A percentile compares a stretch with the other conserved stretches of the same genome.
These are phyloP conservation scores for Lentinus tigrinus DNA, from an alignment of 768 basidiomycete genomes.

Conservation along the genomic window DNA sequence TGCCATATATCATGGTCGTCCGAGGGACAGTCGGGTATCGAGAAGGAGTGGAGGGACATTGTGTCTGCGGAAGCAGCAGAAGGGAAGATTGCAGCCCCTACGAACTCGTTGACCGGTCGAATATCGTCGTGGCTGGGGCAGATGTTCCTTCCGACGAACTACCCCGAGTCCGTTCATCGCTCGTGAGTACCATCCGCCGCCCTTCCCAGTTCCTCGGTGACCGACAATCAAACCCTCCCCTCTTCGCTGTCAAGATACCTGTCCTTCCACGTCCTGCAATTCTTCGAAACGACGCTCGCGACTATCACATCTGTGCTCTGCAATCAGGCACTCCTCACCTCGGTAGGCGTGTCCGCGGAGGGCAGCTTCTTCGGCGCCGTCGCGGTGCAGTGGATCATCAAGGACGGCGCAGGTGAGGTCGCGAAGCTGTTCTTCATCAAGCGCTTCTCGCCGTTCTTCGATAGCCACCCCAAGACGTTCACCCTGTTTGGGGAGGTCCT, in stretches of 20 bases:
- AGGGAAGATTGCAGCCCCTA: conserved; percentile 4
- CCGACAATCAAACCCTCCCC: background rate
- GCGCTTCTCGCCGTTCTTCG: conserved; percentile 28
- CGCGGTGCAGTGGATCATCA: conserved; percentile 32
- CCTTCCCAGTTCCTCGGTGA: background rate
- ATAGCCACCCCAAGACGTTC: conserved; percentile 32
- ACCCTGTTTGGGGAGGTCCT: conserved; percentile 23
- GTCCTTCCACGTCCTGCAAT: conserved; percentile 27
- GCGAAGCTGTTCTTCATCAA: conserved; percentile 32
- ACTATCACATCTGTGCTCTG: conserved; percentile 29
- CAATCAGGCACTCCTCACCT: conserved; percentile 29
- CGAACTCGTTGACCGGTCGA: conserved; percentile 19
- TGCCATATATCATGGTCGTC: conserved; percentile 26
- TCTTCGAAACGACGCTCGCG: conserved; percentile 24
- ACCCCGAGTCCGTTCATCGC: conserved; percentile 28
- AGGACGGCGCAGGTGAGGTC: conserved; percentile 30
- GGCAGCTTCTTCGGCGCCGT: conserved; percentile 30
- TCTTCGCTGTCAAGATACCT: conserved; percentile 14
- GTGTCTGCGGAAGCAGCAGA: background rate
- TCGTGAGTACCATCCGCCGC: conserved; percentile 20
- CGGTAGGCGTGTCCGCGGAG: conserved; percentile 29
- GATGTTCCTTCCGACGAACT: conserved; percentile 32
- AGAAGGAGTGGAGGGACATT: conserved; percentile 26
- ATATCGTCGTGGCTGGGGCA: conserved; percentile 27
- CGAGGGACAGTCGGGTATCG: conserved; percentile 10